Base-by-base conservation (phyloP, 345 rosid species). In the Linum trigynum region DNA sequence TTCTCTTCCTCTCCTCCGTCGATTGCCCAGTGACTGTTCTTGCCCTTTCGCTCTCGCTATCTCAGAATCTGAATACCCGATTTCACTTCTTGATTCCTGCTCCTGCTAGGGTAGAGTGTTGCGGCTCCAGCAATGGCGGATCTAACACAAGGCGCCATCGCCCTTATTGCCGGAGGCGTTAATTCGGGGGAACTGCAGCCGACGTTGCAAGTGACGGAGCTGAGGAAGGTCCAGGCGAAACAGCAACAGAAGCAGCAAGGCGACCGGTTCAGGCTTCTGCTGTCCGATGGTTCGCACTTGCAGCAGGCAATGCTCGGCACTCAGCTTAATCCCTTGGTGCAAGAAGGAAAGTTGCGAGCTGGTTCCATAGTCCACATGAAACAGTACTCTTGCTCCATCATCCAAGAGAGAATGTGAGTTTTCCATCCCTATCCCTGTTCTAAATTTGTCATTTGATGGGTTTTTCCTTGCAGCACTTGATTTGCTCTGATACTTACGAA, bases 221-320 rank as follows among this genome's bases (percentile, higher is more conserved):
- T 92, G 74, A 90, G 81, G 81, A 39, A 61, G 65, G 81, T 89
- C 60, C 84, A 69, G 67, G 74, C 84, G 10, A 83, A 75, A 72
- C 32, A 23, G 32, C 80, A 74, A 60, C 81, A 69, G 48, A 77
- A 74, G 8, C 81, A 71, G 55, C 78, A 48, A 9, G 14, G 59
- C 55, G 82, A 82, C 72, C 68, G 95, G 48, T 87, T 72, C 71
- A 78, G 83, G 53, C 8, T 91, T 65, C 57, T 78, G 66, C 65
- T 89, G 15, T 87, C 98, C 5, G 98, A 91, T 39, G 98, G 98
- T 61, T 60, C 68, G 3, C 74, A 62, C 40, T 41, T 55, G 62
- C 87, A 77, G 70, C 92, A 87, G 75, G 95, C 89, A 7, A 83
- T 89, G 90, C 86, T 92, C 14, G 86, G 83, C 17, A 78, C 87